These are phyloP conservation scores for Bipolaris cookei DNA, from an alignment of 2,329 filamentous ascomycete genomes.

Conservation along the genomic window DNA sequence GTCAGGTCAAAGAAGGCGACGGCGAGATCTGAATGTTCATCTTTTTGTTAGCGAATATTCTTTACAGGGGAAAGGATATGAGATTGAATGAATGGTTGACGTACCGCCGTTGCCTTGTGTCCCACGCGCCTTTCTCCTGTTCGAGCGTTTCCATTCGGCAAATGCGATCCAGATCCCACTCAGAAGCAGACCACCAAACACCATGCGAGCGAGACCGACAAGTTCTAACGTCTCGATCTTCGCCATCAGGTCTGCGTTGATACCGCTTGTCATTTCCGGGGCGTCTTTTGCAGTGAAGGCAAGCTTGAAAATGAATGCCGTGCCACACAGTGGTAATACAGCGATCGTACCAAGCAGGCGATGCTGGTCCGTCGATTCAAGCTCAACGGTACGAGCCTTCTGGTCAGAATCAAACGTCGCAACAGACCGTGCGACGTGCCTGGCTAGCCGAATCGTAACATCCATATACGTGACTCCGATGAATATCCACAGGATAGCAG, in stretches of 20 bases:
- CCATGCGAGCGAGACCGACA: conserved; percentile 40
- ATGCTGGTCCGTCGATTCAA: conserved; percentile 34
- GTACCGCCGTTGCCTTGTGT: conserved; percentile 36
- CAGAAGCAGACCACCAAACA: conserved; percentile 48
- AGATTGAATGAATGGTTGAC: neutral
- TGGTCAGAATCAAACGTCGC: conserved; percentile 28
- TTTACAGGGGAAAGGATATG: no score
- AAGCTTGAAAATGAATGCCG: conserved; percentile 83
- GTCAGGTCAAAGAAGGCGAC: conserved; percentile 66
- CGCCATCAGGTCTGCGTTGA: conserved; percentile 53
- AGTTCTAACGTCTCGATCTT: conserved; percentile 51
- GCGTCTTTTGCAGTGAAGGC: conserved; percentile 87
- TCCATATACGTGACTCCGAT: conserved; percentile 73
- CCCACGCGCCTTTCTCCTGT: conserved; percentile 18
- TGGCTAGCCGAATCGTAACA: conserved; percentile 56
- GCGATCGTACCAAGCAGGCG: conserved; percentile 41
- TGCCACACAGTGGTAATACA: conserved; percentile 53
- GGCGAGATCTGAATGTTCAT: conserved; percentile 51
- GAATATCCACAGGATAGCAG: conserved; percentile 72
- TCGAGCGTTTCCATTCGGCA: conserved; percentile 35
- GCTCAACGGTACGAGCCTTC: conserved; percentile 21
- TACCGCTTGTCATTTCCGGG: conserved; percentile 69
- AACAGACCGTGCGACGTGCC: conserved; percentile 39
- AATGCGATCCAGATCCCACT: conserved; percentile 40
- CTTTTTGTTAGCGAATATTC: conserved; percentile 4